Percentiles rank a stretch among this genome's conserved stretches.
These are phyloP conservation scores for Annulohypoxylon maeteangense DNA, from an alignment of 495 filamentous ascomycete genomes.

Conservation along the genomic window DNA sequence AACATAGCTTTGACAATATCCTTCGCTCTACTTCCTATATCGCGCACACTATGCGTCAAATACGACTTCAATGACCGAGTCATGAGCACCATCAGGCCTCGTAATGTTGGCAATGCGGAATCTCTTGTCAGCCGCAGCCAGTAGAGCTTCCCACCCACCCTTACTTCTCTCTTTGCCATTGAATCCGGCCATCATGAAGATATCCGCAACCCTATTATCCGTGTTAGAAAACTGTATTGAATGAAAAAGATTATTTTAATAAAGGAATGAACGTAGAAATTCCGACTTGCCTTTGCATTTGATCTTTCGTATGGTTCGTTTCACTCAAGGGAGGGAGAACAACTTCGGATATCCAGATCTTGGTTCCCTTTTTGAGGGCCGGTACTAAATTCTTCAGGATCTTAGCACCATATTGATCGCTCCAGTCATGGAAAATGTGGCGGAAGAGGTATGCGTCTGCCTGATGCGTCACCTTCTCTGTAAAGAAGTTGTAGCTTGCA, in stretches of 20 bases:
- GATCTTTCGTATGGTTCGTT: constrained; percentile 23
- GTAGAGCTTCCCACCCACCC: constrained; percentile 37
- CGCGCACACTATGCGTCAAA: constrained; percentile 28
- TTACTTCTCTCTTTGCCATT: constrained; percentile 44
- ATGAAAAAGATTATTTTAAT: too few relatives aligned
- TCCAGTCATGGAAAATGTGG: constrained; percentile 66
- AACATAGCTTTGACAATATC: too few relatives aligned
- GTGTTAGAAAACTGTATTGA: background rate
- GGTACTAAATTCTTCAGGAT: constrained; percentile 63
- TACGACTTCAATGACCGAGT: constrained; percentile 41
- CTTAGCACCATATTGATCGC: constrained; percentile 62
- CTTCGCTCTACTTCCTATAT: too few relatives aligned
- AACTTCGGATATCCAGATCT: constrained; percentile 60
- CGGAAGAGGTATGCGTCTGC: constrained; percentile 64
- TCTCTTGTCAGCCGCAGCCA: constrained; percentile 40
- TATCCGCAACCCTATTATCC: constrained; percentile 25
- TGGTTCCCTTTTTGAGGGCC: constrained; percentile 59
- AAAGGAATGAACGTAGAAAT: background rate
- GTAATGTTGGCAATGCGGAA: constrained; percentile 36
- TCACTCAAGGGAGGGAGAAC: constrained; percentile 51
- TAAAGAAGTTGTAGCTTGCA: constrained; percentile 63
- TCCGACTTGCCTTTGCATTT: constrained; percentile 31
- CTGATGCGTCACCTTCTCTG: constrained; percentile 56
- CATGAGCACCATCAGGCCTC: constrained; percentile 33
- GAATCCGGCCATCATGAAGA: constrained; percentile 42